phyloP scores from a whole-genome alignment of 2,329 filamentous ascomycete species.

The Aspergillus glaucus region DNA sequence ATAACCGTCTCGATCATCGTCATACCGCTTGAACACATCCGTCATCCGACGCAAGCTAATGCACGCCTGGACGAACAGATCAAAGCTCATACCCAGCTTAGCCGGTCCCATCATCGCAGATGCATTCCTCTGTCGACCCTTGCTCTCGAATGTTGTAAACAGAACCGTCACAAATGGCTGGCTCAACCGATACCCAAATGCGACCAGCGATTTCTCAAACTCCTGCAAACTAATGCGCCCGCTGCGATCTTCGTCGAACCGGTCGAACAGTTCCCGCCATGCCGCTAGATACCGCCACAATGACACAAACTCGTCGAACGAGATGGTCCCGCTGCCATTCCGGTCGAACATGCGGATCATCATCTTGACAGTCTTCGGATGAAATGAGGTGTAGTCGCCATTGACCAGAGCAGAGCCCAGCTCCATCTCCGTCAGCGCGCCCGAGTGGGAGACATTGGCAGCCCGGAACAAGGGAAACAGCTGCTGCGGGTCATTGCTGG shows the following conservation, averaged over 20 bases:
- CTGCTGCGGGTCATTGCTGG: conserved; percentile 49
- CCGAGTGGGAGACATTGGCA: conserved; percentile 72
- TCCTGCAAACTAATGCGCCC: conserved; percentile 82
- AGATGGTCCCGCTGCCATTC: conserved; percentile 80
- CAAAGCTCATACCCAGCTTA: conserved; percentile 72
- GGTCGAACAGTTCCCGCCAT: conserved; percentile 91
- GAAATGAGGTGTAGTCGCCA: conserved; percentile 91
- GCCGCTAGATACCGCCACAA: conserved; percentile 93
- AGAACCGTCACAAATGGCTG: conserved; percentile 75
- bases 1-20: conserved; percentile 92
- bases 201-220: conserved; percentile 82
- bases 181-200: conserved; percentile 88
- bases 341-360: conserved; percentile 99
- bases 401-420: conserved; percentile 89
- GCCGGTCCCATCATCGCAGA: conserved; percentile 13
- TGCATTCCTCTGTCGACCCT: conserved; percentile 37
- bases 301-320: conserved; percentile 92
- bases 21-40: conserved; percentile 98
- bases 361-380: conserved; percentile 90
- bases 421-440: conserved; percentile 78
- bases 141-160: conserved; percentile 79
- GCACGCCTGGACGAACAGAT: conserved; percentile 95
- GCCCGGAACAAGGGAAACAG: conserved; percentile 82
- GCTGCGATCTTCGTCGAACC: conserved; percentile 80
- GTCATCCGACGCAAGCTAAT: conserved; percentile 98